Base-by-base conservation (phyloP, 768 basidiomycete genomes). In the Naganishia vaughanmartiniae region DNA sequence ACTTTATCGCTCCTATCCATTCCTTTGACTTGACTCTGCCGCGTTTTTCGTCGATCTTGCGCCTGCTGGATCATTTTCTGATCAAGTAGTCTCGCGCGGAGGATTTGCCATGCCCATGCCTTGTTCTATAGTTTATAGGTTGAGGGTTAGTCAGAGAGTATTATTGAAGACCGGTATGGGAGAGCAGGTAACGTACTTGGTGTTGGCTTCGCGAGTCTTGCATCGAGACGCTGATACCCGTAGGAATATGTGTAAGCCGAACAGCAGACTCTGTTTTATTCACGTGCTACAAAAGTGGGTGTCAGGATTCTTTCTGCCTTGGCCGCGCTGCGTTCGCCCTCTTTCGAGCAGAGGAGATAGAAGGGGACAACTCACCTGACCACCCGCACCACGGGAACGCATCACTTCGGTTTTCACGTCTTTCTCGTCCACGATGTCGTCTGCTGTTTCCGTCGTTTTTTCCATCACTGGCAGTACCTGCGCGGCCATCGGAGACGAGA, bases 241-340 rank as follows among this genome's bases (percentile, higher is more conserved):
- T 90, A 0, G 96, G 95, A 17, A 90, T 82, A 76, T 99, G 96
- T 0, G 93, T 95, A 54, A 98, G 81, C 0, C 96, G 89, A 26
- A 99, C 93, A 2, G 96, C 95, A 2, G 95, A 97, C 82, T 99
- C 96, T 0, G 96, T 98, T 85, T 90, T 92, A 83, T 99, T 99
- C 76, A 98, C 96, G 82, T 98, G 95, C 90, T 97, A 73, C 12
- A 24, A 39, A 45, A 10, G 21, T 11, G 34, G 45, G 55, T 36
- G 36, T 36, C 12, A 36, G 36, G 36, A 12, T 36, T 12, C 36
- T 36, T 36, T 36, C 36, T 36, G 5, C 36, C 12, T 36, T 12
- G 6, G 12, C 36, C 12, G 5, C 36, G 5, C 12, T 12, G 5
- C 12, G 36, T 36, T 36, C 36, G 12, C 12, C 36, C 36, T 6